Base-by-base conservation (phyloP, 2,329 filamentous ascomycete genomes). In the Sporothrix brunneoviolacea region DNA sequence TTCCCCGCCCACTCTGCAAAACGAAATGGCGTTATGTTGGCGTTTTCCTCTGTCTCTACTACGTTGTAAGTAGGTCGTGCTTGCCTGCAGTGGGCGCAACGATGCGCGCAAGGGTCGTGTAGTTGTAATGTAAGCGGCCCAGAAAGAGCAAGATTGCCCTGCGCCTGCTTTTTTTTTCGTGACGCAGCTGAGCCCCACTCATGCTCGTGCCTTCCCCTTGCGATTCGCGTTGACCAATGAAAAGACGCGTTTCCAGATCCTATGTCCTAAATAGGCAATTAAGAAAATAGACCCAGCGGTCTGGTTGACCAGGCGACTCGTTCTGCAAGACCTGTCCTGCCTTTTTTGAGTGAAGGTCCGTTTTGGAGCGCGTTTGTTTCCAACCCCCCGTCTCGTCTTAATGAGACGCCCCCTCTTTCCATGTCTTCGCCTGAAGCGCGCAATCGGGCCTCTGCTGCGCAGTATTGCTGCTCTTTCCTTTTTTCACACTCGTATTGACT, bases 161-260 rank as follows among this genome's bases (percentile, higher is more conserved):
- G 41, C 22, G 16, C 30, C 32, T 41, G 18, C 50, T 18, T 32
- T 40, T 47, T 52, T 55, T 53, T 53, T 50, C 52, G 54, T 55
- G 48, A 48, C 36, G 48, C 47, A 50, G 49, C 40, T 45, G 16
- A 32, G 45, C 30, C 47, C 51, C 54, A 53, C 54, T 12, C 27
- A 8, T 40, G 50, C 41, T 46, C 52, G 50, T 54, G 52, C 50
- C 51, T 54, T 44, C 40, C 18, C 42, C 50, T 39, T 41, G 35
- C 32, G 42, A 22, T 33, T 50, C 54, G 56, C 50, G 56, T 57
- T 38, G 19, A 44, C 57, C 57, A 59, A 59, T 59, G 21, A 59
- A 13, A 33, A 51, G 52, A 58, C 56, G 56, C 56, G 56, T 15
- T 51, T 15, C 4, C 16, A 21, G 46, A 40, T 52, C 15, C 13